These are phyloP conservation scores for Rhizophagus sp. DNA, from an alignment of 192 early-diverging fungal genomes.

Conservation along the genomic window DNA sequence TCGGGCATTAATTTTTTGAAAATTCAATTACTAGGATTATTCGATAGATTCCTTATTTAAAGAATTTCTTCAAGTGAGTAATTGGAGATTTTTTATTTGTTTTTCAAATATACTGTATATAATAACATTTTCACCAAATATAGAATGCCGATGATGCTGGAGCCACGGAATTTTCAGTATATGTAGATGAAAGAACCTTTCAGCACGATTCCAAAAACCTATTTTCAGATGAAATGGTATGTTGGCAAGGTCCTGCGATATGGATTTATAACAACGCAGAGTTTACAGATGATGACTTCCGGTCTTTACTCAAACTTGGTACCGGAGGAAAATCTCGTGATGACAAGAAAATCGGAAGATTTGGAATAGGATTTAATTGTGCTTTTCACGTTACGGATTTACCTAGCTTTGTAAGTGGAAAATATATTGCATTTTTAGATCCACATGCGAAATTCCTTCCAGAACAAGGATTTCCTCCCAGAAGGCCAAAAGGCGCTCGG, in stretches of 20 bases:
- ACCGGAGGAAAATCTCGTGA: constrained; percentile 28
- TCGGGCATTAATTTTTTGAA: background rate
- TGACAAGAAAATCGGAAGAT: constrained; percentile 7
- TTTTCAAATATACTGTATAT: background rate
- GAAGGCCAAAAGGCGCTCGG: background rate
- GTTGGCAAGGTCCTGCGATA: constrained; percentile 34
- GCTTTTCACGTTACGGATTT: constrained; percentile 29
- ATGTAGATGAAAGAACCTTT: constrained; percentile 18
- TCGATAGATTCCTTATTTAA: background rate
- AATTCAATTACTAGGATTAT: background rate
- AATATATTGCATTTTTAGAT: constrained; percentile 29
- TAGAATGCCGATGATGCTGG: constrained; percentile 31
- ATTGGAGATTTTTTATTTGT: background rate
- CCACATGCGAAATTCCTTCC: constrained; percentile 22
- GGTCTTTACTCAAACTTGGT: constrained; percentile 28
- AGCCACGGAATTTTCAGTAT: constrained; percentile 32
- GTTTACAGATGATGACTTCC: constrained; percentile 28
- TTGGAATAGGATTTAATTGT: constrained; percentile 24
- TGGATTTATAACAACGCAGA: constrained; percentile 30
- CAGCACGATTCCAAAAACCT: background rate
- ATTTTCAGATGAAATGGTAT: constrained; percentile 15
- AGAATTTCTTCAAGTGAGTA: background rate
- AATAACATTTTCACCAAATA: background rate
- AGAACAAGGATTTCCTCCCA: background rate
- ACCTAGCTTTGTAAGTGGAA: constrained; percentile 32